Evolutionary conservation across 1,284 basidiomycete species (phyloP), one percentile per base, ranked within the genome.

Genomic region (Ustilago sp.): DNA sequence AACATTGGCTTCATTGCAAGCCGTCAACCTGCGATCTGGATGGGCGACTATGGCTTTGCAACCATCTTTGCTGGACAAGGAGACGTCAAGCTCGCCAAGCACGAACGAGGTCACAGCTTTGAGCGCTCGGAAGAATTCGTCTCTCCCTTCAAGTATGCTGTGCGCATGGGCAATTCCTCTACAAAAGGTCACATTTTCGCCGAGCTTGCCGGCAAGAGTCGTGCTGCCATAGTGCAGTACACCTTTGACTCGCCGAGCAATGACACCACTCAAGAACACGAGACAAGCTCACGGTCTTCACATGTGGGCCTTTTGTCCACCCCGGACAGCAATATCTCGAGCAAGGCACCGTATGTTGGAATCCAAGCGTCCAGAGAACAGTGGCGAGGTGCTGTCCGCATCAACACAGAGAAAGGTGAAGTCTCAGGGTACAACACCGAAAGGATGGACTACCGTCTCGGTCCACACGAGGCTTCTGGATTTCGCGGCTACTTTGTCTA

Each of bases 401-500:
- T 94, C 67, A 86, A 89, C 62, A 85, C 88, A 1, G 64, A 81
- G 8, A 68, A 64, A 47, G 87, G 88, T 50, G 91, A 93, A 86
- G 89, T 93, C 50, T 90, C 89, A 31, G 93, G 93, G 2, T 89
- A 87, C 81, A 93, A 91, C 74, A 88, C 90, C 12, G 93, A 94
- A 82, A 89, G 92, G 12, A 92, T 92, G 80, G 68, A 72, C 51
- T 70, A 87, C 82, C 76, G 81, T 54, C 79, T 87, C 4, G 81
- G 87, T 0, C 81, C 82, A 32, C 79, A 86, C 48, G 83, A 86
- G 3, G 90, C 90, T 0, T 85, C 87, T 75, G 60, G 81, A 58
- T 88, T 89, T 88, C 89, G 89, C 39, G 92, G 91, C 0, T 93
- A 92, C 88, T 94, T 92, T 84, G 92, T 91, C 56, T 92, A 91